A percentile compares a stretch with the other conserved stretches of the same genome.
phyloP scores from a whole-genome alignment of 2,329 filamentous ascomycete genomes.

The Diplodia scrobiculata region DNA sequence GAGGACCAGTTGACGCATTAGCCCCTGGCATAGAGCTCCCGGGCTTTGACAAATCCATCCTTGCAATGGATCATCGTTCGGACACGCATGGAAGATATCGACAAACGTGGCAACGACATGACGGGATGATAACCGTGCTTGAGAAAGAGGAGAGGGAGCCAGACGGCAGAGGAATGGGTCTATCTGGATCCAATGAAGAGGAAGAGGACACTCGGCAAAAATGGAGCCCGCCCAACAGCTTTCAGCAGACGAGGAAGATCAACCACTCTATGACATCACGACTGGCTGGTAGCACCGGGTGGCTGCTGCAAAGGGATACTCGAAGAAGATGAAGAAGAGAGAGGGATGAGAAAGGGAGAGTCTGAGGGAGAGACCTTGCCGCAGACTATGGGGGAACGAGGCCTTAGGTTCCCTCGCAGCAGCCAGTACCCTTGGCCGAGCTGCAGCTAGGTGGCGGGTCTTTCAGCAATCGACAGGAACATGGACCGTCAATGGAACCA shows the following conservation, averaged over 20 bases:
- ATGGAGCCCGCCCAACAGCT: too few relatives aligned
- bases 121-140: background rate
- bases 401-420: too few relatives aligned
- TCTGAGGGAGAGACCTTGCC: too few relatives aligned
- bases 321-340: background rate
- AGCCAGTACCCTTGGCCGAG: too few relatives aligned
- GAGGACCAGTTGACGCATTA: background rate
- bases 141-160: background rate
- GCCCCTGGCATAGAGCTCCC: background rate
- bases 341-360: background rate
- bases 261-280: slow-evolving; percentile 12
- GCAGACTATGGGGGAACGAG: background rate
- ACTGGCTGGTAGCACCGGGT: background rate
- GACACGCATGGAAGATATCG: background rate
- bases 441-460: too few relatives aligned
- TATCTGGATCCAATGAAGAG: background rate
- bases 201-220: background rate
- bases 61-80: background rate
- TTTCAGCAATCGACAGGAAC: too few relatives aligned
- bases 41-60: background rate
- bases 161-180: background rate
- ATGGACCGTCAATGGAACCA: too few relatives aligned
- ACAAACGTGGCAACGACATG: background rate
- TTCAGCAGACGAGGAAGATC: background rate
- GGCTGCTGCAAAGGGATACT: too few relatives aligned